Base-by-base conservation (phyloP, 495 filamentous ascomycete genomes). In the Talaromyces nanjingensis region DNA sequence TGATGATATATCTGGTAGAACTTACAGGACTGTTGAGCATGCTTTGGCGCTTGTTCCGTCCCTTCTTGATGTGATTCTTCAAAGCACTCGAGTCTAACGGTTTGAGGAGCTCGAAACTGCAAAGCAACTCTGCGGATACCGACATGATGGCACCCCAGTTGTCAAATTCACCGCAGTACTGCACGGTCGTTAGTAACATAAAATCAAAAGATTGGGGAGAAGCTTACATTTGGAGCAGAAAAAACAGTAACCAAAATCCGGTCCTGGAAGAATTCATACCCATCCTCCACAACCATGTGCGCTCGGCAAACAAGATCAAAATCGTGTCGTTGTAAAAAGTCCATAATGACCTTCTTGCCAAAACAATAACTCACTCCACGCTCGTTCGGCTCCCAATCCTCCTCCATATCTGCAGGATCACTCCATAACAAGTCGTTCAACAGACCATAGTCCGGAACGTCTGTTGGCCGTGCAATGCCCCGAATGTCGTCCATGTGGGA, bases 131-230 rank as follows among this genome's bases (percentile, higher is more conserved):
- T 11, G 84, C 84, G 1, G 91, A 96, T 14, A 99, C 94, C 9
- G 93, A 96, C 94, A 99, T 99, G 64, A 98, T 92, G 53, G 94
- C 94, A 16, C 94, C 94, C 91, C 94, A 98, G 63, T 99, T 99
- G 72, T 99, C 94, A 69, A 99, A 99, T 76, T 99, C 94, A 65
- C 94, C 94, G 70, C 94, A 99, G 72, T 99, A 99, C 92, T 97
- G 68, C 8, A 42, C 6, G 5, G 34, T 59, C 8, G 69, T 76
- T 39, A 72, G 72, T 31, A 63, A 42, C 9, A 54, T 65, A 67
- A 27, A 53, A 56, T 37, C 31, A 34, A 33, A 18, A 7, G 11
- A 49, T 49, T 3, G n/a, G 18, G n/a, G 11, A 60, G 84, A 90
- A 60, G 84, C 91, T 85, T 82, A 96, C 92, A 69, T 98, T 99